phyloP scores from a whole-genome alignment of 2,329 filamentous ascomycete species.

The Aureobasidium sp. region DNA sequence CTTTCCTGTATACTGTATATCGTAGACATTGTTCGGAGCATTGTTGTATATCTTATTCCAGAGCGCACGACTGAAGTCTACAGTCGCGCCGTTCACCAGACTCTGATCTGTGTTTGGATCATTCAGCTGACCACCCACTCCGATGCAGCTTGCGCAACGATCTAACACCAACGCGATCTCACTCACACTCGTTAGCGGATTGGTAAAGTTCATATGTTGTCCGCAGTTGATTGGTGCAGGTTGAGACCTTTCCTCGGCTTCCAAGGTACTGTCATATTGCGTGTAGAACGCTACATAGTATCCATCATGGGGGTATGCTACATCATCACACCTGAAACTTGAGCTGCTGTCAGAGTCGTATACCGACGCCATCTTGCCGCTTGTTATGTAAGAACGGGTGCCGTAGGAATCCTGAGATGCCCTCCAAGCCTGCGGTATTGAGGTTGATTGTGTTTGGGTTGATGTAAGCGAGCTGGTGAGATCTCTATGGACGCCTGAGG shows the following conservation, averaged over 20 bases:
- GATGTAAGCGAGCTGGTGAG: no score
- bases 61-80: not conserved
- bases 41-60: not conserved
- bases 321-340: not conserved
- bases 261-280: not conserved
- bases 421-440: not conserved
- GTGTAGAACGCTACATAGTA: not conserved
- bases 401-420: not conserved
- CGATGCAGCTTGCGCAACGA: not conserved
- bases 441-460: no score
- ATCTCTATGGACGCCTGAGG: no score
- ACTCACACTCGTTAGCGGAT: not conserved
- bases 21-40: not conserved
- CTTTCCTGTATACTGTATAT: not conserved
- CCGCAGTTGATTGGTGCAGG: not conserved
- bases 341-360: not conserved
- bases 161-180: not conserved
- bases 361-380: not conserved
- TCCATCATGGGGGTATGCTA: not conserved
- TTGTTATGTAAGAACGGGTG: not conserved
- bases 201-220: not conserved
- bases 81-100: not conserved
- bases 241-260: no score
- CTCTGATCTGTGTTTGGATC: not conserved
- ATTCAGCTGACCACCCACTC: not conserved